phyloP scores from a whole-genome alignment of 2,329 filamentous ascomycete species.

The Dactylellina leptospora region DNA sequence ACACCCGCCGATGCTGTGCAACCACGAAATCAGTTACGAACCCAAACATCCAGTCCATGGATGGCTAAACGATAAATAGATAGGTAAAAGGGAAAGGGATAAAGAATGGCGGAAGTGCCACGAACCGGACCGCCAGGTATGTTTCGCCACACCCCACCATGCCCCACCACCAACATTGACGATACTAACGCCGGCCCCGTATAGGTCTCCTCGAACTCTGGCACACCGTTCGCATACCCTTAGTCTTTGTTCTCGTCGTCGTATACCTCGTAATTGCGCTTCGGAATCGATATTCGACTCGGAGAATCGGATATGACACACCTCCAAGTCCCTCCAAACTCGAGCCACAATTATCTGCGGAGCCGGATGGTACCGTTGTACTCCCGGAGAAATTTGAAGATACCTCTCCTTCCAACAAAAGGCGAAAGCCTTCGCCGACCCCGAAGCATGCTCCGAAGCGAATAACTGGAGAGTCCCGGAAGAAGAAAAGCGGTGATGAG shows the following conservation, averaged over 20 bases:
- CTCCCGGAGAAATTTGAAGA: slow-evolving; percentile 46
- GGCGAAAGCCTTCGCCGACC: slow-evolving; percentile 52
- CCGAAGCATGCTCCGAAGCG: slow-evolving; percentile 60
- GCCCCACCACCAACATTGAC: neutral
- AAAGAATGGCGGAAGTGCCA: slow-evolving; percentile 3
- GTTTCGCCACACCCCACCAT: neutral
- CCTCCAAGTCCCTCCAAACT: slow-evolving; percentile 48
- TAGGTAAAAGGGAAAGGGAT: no score
- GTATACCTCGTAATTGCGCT: slow-evolving; percentile 19
- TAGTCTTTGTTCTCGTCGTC: neutral
- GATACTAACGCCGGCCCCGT: neutral
- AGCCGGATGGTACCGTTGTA: slow-evolving; percentile 38
- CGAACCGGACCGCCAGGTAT: slow-evolving; percentile 15
- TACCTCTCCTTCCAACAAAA: slow-evolving; percentile 24
- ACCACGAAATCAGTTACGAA: slow-evolving; percentile 4
- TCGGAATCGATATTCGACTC: slow-evolving; percentile 6
- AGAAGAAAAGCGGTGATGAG: slow-evolving; percentile 55
- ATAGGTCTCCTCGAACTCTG: slow-evolving; percentile 47
- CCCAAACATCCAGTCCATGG: neutral
- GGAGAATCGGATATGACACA: slow-evolving; percentile 1
- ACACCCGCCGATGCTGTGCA: slow-evolving; percentile 12
- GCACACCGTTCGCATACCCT: slow-evolving; percentile 29
- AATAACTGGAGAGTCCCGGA: slow-evolving; percentile 56
- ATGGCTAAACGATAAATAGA: no score
- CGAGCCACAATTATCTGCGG: slow-evolving; percentile 43